Evolutionary conservation across 352 stramenopile genomes (phyloP), one percentile per base, ranked within the genome.

Genomic region (Phytophthora hibernalis): DNA sequence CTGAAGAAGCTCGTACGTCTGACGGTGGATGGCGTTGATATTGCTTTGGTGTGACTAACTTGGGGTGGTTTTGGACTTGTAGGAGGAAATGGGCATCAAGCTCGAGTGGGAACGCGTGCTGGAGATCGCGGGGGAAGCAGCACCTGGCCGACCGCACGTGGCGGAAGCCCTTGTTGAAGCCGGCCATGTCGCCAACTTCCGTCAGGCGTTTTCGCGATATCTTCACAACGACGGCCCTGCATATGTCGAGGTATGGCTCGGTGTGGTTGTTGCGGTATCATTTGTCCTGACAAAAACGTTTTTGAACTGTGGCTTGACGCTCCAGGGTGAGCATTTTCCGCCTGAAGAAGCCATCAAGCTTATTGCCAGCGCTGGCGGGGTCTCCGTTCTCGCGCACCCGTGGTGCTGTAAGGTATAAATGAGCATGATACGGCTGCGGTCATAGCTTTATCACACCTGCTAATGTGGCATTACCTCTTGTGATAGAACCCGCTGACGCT

Each of bases 291-390:
- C 6, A 16, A 24, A 40, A 10, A 57, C 12, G 12, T 51, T 5
- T n/a, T 24, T 65, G n/a, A 18, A 8, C 51, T 62, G 38, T 7
- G 26, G 5, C 6, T 31, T 50, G 16, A 11, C 42, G 10, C 31
- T 51, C 10, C 38, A 95, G 83, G 87, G 87, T 42, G 80, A 91
- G 26, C 79, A 93, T 44, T 96, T 94, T 47, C 87, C 87, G 8
- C 87, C 87, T n/a, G 81, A 93, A 68, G 82, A 94, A 57, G 87
- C 87, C 3, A 93, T 96, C 65, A 91, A 92, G 53, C 77, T 96
- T 43, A 96, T 96, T 55, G 83, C 88, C 15, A 89, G 83, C 28
- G 82, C 83, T 16, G 87, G 87, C 11, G 87, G 87, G 2, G 74
- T 96, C 12, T 95, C 87, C 0, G 82, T 96, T 51, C 75, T 96